Evolutionary conservation across 352 stramenopile species (phyloP), one percentile per base, ranked within the genome.

Genomic region (Blastocystis sp.): DNA sequence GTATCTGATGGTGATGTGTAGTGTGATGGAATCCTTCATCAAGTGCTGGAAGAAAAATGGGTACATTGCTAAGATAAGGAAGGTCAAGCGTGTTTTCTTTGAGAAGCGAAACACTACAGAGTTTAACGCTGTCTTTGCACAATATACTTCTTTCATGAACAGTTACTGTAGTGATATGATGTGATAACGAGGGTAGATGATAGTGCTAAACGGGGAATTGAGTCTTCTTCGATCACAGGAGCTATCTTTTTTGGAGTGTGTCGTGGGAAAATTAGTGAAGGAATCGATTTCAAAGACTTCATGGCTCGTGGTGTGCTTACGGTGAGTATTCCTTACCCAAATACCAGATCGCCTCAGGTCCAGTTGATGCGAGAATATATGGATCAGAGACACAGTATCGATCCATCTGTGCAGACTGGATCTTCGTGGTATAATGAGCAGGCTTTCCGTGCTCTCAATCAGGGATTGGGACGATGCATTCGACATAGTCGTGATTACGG

Each of bases 381-480:
- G 76, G 90, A 92, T 37, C 79, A 92, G 77, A 47, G n/a, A 18
- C 47, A 87, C 4, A n/a, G 20, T 34, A 5, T 70, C 23, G 43
- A 87, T 39, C 59, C 59, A 34, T 45, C 11, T 18, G 41, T n/a
- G 34, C 29, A 76, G 76, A 47, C 73, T 41, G 70, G 70, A 23
- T 20, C n/a, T 5, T 15, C 70, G 18, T 76, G 76, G 76, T 87
- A 87, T 39, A 56, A 87, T 8, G 63, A 76, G 29, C 59, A 87
- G 47, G 76, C 76, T 1, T 87, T 54, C 53, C 92, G 96, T 77
- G 96, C 97, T 73, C 95, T 99, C 7, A 99, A 99, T 91, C 97
- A 99, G 93, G 97, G 97, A 5, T 95, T 99, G 75, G 97, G 97
- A 1, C 93, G 97, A 89, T 96, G 98, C 5, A 98, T 99, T 93